Percentiles rank a stretch among this genome's conserved stretches.
Conservation (phyloP, 805 yeast species). For the Saccharomycopsis schoenii region DNA sequence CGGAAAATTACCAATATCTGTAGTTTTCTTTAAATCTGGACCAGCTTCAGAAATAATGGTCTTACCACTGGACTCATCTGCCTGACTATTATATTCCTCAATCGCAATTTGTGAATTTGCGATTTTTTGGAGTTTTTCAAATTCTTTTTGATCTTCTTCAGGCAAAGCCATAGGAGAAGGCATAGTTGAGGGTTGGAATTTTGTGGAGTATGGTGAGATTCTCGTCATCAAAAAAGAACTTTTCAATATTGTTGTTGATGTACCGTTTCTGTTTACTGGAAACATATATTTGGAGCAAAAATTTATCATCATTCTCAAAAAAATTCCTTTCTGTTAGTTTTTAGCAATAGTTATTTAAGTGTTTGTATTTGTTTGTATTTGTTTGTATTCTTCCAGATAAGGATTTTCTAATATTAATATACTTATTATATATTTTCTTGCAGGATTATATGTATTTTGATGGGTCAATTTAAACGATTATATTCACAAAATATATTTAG, state of each 20-base stretch:
- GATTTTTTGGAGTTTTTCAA: conserved; percentile 71
- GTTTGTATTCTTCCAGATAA: too few relatives aligned
- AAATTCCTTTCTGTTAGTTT: not conserved
- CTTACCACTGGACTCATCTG: conserved; percentile 20
- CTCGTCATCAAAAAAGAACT: not conserved
- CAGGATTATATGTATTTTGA: too few relatives aligned
- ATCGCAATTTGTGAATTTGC: conserved; percentile 75
- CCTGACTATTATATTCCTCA: conserved; percentile 54
- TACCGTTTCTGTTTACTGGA: not conserved
- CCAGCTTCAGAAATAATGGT: conserved; percentile 3
- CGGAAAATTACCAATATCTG: conserved; percentile 54
- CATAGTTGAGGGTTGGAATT: conserved; percentile 7
- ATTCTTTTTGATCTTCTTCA: conserved; percentile 79
- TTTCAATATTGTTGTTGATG: not conserved
- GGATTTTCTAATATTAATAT: too few relatives aligned
- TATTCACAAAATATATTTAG: not conserved
- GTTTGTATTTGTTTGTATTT: not conserved
- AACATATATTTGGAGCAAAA: not conserved
- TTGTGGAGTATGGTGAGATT: not conserved
- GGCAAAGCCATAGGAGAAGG: conserved; percentile 64
- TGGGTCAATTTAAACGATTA: too few relatives aligned
- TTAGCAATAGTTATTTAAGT: not conserved
- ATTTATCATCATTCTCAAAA: not conserved
- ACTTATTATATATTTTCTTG: too few relatives aligned
- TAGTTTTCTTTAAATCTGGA: conserved; percentile 25